These are phyloP conservation scores for Camillea tinctor DNA, from an alignment of 2,329 filamentous ascomycete species.

Conservation along the genomic window DNA sequence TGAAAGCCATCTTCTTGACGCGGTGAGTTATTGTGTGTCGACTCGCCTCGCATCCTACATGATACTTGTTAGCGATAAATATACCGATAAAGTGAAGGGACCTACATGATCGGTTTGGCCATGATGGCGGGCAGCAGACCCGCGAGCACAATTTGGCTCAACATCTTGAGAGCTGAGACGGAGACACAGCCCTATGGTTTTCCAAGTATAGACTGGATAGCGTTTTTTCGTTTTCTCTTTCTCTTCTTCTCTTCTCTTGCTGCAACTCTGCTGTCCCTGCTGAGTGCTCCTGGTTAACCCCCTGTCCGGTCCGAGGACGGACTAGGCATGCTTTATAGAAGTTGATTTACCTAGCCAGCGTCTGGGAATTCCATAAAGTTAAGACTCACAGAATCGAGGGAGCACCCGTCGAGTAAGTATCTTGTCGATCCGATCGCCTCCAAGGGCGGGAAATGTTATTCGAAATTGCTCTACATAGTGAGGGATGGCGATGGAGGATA, in stretches of 20 bases:
- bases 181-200: conserved; percentile 2
- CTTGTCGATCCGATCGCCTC: conserved; percentile 3
- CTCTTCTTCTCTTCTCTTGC: conserved; percentile 1
- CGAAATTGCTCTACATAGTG: conserved; percentile 9
- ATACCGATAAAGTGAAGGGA: not conserved
- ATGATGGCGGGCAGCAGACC: conserved; percentile 28
- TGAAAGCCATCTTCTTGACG: too few species aligned
- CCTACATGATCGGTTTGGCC: conserved; percentile 30
- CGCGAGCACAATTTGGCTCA: conserved; percentile 26
- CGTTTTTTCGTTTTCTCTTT: not conserved
- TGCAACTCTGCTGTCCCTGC: conserved; percentile 7
- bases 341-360: not conserved
- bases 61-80: not conserved
- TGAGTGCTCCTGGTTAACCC: conserved; percentile 5
- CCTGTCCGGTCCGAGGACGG: not conserved
- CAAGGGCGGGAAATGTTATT: not conserved
- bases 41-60: not conserved
- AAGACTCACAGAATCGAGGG: not conserved
- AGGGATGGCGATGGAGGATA: conserved; percentile 4
- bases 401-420: not conserved
- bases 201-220: conserved; percentile 3
- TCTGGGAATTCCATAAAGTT: not conserved
- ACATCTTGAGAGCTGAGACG: conserved; percentile 22
- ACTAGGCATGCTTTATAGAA: conserved; percentile 16
- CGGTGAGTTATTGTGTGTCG: too few species aligned